These are phyloP conservation scores for Scheffersomyces spartinae DNA, from an alignment of 805 yeast species.

Conservation along the genomic window DNA sequence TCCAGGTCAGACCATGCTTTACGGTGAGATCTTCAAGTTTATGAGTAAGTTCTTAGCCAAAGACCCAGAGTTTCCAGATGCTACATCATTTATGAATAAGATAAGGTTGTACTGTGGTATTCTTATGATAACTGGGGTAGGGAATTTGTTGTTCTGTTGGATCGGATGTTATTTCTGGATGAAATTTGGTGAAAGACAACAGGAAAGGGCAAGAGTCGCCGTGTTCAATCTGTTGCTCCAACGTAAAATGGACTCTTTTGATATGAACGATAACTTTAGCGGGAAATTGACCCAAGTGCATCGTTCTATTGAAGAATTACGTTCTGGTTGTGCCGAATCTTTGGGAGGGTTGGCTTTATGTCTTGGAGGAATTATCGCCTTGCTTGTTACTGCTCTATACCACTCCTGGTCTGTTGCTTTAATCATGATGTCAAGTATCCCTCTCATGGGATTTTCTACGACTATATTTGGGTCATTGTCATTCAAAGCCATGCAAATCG, in stretches of 20 bases:
- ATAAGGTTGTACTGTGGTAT: conserved; percentile 16
- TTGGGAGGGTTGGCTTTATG: conserved; percentile 47
- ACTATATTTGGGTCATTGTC: conserved; percentile 39
- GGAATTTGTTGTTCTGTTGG: conserved; percentile 32
- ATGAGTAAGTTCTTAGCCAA: too few species aligned
- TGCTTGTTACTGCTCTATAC: conserved; percentile 54
- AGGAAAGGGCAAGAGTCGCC: conserved; percentile 37
- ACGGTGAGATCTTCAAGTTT: too few species aligned
- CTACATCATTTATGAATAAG: conserved; percentile 10
- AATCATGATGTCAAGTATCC: conserved; percentile 63
- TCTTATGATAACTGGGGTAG: conserved; percentile 22
- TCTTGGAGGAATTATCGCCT: conserved; percentile 38
- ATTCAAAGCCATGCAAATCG: conserved; percentile 35
- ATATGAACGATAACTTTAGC: conserved; percentile 37
- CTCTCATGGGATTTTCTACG: conserved; percentile 46
- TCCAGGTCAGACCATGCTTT: too few species aligned
- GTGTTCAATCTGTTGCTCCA: conserved; percentile 35
- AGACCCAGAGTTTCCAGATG: neutral
- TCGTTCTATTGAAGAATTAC: conserved; percentile 62
- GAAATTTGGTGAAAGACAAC: conserved; percentile 62
- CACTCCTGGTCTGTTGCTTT: conserved; percentile 82
- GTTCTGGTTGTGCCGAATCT: conserved; percentile 59
- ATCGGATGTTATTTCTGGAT: conserved; percentile 50
- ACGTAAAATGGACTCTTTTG: conserved; percentile 52
- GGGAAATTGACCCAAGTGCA: conserved; percentile 59